Base-by-base conservation (phyloP, 805 yeast species). In the Metschnikowia cerradonensis region DNA sequence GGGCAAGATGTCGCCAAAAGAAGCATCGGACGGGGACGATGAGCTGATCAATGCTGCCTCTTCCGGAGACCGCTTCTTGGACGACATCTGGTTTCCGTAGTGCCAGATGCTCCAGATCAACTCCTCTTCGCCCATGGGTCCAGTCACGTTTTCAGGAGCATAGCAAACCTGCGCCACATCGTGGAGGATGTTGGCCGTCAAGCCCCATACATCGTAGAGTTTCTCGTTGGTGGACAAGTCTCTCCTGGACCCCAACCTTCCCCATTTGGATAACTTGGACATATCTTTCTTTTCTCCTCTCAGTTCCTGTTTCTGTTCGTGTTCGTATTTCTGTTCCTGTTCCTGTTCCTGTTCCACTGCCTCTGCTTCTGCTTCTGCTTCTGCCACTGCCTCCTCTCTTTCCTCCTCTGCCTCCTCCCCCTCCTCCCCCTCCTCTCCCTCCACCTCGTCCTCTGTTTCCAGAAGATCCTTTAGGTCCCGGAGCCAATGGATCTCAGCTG, bases 151-250 rank as follows among this genome's bases (percentile, higher is more conserved):
- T 6, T 37, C 32, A 14, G 51, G 43, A 32, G 37, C 41, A 35
- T 80, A 79, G 3, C 79, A 70, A 8, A 86, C 72, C 50, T 75
- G 76, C 1, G 90, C 84, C 30, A 87, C 60, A 62, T 87, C 92
- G 59, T 80, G 87, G n/a, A 87, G 62, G 8, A 87, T 86, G 61
- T 85, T 86, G 2, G 91, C 92, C 0, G 94, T 87, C 35, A 87
- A 67, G 0, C 95, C 95, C 95, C 94, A 87, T 4, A 88, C 83
- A 60, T 86, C 87, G 60, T 86, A 81, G 36, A 83, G 76, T 49
- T 76, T 73, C 41, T 68, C 71, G 64, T 80, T 61, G 57, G 77
- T 64, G 20, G 55, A 62, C 11, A 69, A 61, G 50, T 72, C 68
- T 20, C 73, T 54, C 45, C 77, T 59, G 8, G 73, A 61, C 2